Evolutionary conservation across 176 grass and related monocot species (phyloP).

Genomic region (Puya raimondii): DNA sequence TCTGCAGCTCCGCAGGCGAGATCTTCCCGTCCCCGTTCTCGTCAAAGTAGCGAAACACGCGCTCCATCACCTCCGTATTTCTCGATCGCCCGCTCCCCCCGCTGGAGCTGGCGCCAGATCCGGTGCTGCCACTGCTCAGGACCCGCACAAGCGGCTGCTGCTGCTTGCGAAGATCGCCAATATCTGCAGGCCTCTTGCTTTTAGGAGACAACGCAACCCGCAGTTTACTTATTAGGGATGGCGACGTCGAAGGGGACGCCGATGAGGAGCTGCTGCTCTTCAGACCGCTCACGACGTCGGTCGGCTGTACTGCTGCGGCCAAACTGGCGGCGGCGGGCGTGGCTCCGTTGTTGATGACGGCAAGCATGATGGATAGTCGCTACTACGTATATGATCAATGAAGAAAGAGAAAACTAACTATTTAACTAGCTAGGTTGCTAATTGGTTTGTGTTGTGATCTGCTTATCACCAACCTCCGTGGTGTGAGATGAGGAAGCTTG

Average conservation of each 20-base stretch:
- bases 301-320: background rate
- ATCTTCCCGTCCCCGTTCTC: slow-evolving; percentile 56
- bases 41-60: slow-evolving; percentile 32
- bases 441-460: no score
- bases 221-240: background rate
- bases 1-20: slow-evolving; percentile 31
- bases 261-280: background rate
- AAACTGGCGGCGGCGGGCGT: background rate
- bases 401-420: no score
- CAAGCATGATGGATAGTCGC: background rate
- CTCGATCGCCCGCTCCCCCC: no score
- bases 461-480: no score
- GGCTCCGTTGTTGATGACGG: background rate
- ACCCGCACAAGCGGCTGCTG: background rate
- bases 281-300: background rate
- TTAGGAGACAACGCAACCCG: background rate
- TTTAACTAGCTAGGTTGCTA: no score
- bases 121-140: background rate
- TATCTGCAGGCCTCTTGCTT: background rate
- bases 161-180: background rate
- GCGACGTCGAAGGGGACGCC: background rate
- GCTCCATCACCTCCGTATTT: background rate
- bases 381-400: background rate
- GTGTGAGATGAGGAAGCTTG: no score
- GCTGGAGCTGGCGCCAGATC: no score